These are phyloP conservation scores for Cinchona pubescens DNA, from an alignment of 257 asterid genomes.

Conservation along the genomic window DNA sequence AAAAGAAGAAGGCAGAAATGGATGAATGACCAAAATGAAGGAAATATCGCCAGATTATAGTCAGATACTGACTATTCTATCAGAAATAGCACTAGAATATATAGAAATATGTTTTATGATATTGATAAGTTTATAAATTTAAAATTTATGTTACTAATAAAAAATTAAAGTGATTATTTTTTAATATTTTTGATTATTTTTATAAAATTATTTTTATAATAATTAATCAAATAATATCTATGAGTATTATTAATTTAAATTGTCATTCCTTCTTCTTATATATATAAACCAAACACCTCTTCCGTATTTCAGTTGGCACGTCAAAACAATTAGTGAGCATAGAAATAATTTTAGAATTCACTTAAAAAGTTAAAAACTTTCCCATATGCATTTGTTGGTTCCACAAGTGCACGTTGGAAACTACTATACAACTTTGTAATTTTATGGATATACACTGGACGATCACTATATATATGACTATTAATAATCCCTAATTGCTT, in stretches of 20 bases:
- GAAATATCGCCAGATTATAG: not conserved
- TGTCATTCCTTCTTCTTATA: no score
- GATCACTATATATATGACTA: no score
- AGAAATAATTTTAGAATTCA: slow-evolving; percentile 10
- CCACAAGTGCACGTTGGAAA: slow-evolving; percentile 17
- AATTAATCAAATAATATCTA: no score
- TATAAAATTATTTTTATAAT: no score
- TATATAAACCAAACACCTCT: no score
- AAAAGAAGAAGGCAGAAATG: not conserved
- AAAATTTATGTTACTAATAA: no score
- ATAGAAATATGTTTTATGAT: no score
- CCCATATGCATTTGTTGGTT: slow-evolving; percentile 2
- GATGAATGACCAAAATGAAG: not conserved
- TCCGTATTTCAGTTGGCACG: slow-evolving; percentile 18
- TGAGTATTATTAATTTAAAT: no score
- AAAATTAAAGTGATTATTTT: no score
- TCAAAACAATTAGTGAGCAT: slow-evolving; percentile 3
- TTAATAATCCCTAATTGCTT: not conserved
- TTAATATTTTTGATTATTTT: no score
- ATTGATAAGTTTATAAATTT: no score
- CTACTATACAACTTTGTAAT: slow-evolving; percentile 18
- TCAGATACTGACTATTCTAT: not conserved
- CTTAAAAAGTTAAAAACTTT: not conserved
- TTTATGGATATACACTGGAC: slow-evolving; percentile 36
- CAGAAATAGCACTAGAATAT: no score